Conservation (phyloP, 148 eudicot species). For the Fallopia convolvulus region DNA sequence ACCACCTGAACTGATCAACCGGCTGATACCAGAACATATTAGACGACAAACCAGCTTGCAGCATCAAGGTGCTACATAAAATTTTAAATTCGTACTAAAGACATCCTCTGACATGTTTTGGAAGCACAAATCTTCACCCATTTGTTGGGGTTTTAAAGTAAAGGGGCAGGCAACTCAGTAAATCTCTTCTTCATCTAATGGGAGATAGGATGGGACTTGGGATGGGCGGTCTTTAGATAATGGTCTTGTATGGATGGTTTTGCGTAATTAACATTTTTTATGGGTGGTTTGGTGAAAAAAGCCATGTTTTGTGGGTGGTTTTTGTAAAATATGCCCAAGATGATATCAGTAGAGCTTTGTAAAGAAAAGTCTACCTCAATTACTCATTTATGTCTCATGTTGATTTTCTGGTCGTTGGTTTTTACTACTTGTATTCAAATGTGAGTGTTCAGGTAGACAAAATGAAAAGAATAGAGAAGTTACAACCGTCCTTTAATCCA, state of each 20-base stretch:
- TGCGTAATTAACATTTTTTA: neutral
- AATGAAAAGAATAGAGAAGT: too few relatives aligned
- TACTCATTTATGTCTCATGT: neutral
- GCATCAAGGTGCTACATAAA: constrained; percentile 36
- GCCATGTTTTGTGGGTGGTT: neutral
- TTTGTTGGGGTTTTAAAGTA: neutral
- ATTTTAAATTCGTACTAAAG: neutral
- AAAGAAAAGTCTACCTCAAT: neutral
- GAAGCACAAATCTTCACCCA: constrained; percentile 2
- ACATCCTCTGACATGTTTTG: neutral
- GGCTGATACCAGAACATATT: constrained; percentile 66
- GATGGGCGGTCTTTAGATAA: neutral
- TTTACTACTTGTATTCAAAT: neutral
- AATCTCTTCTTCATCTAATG: neutral
- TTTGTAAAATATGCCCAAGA: neutral
- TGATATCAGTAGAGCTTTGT: neutral
- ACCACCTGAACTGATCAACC: constrained; percentile 60
- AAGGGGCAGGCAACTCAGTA: neutral
- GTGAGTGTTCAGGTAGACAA: too few relatives aligned
- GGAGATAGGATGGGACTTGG: neutral
- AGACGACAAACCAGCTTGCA: constrained; percentile 49
- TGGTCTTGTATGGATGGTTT: neutral
- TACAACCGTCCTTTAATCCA: too few relatives aligned
- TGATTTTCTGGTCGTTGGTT: neutral
- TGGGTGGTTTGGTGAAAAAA: neutral